phyloP scores from a whole-genome alignment of 2,329 filamentous ascomycete genomes.

The Aspergillus sp. region DNA sequence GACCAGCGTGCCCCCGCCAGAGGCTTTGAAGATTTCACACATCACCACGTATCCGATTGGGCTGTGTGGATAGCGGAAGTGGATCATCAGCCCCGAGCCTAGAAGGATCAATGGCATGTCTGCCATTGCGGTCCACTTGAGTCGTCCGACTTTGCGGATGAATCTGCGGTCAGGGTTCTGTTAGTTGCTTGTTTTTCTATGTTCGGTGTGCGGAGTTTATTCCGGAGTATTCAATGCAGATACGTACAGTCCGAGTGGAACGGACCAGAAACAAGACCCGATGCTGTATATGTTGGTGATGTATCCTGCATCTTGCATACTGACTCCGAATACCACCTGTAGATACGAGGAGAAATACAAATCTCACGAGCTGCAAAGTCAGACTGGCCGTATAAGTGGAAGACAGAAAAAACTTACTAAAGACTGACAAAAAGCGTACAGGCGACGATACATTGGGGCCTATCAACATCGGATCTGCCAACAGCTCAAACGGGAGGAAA shows the following conservation, averaged over 20 bases:
- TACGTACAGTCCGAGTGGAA: slow-evolving; percentile 41
- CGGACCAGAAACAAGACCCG: slow-evolving; percentile 48
- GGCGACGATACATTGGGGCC: slow-evolving; percentile 47
- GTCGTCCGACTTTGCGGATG: slow-evolving; percentile 19
- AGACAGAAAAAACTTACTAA: slow-evolving; percentile 23
- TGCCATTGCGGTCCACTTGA: no score
- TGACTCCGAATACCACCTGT: slow-evolving; percentile 49
- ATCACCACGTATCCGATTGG: slow-evolving; percentile 49
- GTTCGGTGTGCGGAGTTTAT: slow-evolving; percentile 26
- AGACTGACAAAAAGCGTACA: slow-evolving; percentile 46
- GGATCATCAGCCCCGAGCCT: slow-evolving; percentile 52
- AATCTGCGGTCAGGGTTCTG: slow-evolving; percentile 47
- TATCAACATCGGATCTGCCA: slow-evolving; percentile 47
- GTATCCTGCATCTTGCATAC: slow-evolving; percentile 40
- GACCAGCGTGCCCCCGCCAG: slow-evolving; percentile 50
- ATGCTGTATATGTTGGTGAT: slow-evolving; percentile 50
- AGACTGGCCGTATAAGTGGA: no score
- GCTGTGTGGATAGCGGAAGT: slow-evolving; percentile 48
- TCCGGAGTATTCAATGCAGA: no score
- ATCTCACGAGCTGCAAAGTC: slow-evolving; percentile 36
- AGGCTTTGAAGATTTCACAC: slow-evolving; percentile 54
- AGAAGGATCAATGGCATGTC: slow-evolving; percentile 46
- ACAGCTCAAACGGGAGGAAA: slow-evolving; percentile 51
- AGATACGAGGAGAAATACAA: slow-evolving; percentile 52
- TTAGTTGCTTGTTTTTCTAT: slow-evolving; percentile 49